These are phyloP conservation scores for Cladorrhinum samala DNA, from an alignment of 495 filamentous ascomycete genomes.

Conservation along the genomic window DNA sequence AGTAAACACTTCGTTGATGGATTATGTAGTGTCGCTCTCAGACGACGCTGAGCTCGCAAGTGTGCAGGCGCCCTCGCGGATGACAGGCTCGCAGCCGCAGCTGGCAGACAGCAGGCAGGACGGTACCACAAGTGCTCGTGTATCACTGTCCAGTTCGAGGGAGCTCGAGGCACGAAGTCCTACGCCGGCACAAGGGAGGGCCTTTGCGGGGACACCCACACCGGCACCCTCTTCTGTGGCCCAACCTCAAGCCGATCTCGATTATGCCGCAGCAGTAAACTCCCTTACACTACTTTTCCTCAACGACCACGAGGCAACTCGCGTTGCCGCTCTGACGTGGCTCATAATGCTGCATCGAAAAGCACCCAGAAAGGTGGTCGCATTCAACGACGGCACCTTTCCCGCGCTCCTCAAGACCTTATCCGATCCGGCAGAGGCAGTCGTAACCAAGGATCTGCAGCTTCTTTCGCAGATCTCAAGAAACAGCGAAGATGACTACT, in stretches of 20 bases:
- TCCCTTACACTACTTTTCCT: conserved; percentile 91
- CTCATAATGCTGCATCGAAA: conserved; percentile 95
- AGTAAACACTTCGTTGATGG: conserved; percentile 84
- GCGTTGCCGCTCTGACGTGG: conserved; percentile 91
- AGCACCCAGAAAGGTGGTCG: conserved; percentile 86
- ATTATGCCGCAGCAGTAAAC: conserved; percentile 95
- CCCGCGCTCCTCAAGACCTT: conserved; percentile 93
- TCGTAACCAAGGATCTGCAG: conserved; percentile 92
- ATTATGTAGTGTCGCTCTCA: conserved; percentile 83
- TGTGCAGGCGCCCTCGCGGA: conserved; percentile 35
- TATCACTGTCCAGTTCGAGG: conserved; percentile 48
- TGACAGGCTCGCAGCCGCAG: conserved; percentile 41
- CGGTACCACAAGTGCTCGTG: conserved; percentile 45
- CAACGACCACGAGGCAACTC: conserved; percentile 92
- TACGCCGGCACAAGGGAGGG: conserved; percentile 44
- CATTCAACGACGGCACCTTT: conserved; percentile 96
- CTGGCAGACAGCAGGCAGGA: conserved; percentile 43
- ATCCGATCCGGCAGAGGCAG: conserved; percentile 90
- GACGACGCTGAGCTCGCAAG: conserved; percentile 57
- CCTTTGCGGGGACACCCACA: conserved; percentile 36
- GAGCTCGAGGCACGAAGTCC: conserved; percentile 50
- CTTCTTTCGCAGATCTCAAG: conserved; percentile 92
- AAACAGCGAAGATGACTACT: conserved; percentile 95
- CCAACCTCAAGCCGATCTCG: conserved; percentile 63
- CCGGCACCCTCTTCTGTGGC: conserved; percentile 40